Conservation (phyloP, 73 alveolate species). For the Uronychia binucleata region DNA sequence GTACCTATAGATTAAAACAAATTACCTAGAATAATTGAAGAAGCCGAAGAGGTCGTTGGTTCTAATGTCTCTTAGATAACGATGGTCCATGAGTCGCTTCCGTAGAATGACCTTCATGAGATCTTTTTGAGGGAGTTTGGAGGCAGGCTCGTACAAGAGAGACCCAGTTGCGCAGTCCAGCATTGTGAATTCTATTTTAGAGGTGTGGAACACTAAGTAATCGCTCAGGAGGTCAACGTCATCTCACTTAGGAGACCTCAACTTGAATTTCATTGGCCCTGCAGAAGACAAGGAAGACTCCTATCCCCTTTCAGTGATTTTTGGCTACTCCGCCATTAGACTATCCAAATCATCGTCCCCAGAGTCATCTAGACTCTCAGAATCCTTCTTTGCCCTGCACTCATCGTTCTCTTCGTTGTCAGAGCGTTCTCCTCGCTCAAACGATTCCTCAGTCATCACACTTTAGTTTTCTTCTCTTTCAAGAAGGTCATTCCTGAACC, state of each 20-base stretch:
- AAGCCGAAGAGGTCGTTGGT: not conserved
- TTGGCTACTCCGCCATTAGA: not conserved
- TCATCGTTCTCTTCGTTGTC: not conserved
- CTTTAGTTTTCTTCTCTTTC: not conserved
- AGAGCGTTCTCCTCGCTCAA: not conserved
- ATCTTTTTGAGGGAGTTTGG: not conserved
- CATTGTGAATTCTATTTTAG: not conserved
- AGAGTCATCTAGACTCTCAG: no score
- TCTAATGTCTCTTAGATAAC: not conserved
- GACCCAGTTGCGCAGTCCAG: not conserved
- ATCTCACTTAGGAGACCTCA: no score
- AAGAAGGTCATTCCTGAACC: not conserved
- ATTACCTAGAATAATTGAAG: not conserved
- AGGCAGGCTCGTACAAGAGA: not conserved
- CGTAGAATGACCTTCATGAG: not conserved
- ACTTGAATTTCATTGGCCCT: no score
- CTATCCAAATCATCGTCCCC: not conserved
- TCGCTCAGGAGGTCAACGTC: not conserved
- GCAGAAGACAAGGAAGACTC: no score
- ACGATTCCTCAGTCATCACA: not conserved
- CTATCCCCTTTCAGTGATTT: no score
- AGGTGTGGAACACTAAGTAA: not conserved
- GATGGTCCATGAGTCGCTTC: not conserved
- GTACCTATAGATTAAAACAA: constrained; percentile 12
- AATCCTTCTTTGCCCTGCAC: not conserved